Conservation (phyloP, 2,329 filamentous ascomycete genomes). For the Sphaerostilbella broomeana region DNA sequence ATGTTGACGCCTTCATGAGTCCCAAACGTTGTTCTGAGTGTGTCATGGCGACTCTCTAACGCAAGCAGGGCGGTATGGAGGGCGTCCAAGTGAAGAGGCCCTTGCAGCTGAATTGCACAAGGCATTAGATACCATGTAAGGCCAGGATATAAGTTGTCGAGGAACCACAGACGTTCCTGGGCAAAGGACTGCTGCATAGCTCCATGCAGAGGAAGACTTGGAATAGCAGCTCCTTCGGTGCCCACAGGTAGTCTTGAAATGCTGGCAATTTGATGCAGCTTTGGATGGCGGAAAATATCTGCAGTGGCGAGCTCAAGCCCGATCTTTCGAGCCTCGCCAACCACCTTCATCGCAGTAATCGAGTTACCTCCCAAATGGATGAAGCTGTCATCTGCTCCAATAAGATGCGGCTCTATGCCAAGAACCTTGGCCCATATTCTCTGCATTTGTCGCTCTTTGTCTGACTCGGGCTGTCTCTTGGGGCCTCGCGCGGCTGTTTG, state of each 20-base stretch:
- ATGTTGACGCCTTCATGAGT: constrained; percentile 5
- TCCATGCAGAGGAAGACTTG: too few species aligned
- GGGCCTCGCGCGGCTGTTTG: accelerated
- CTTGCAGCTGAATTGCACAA: constrained; percentile 5
- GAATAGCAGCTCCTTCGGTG: too few species aligned
- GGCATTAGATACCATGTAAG: constrained; percentile 11
- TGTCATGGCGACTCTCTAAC: constrained; percentile 8
- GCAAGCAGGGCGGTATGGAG: constrained; percentile 5
- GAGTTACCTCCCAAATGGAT: too few species aligned
- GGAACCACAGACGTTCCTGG: constrained; percentile 12
- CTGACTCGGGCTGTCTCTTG: not conserved
- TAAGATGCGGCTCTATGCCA: not conserved
- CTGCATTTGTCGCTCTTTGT: not conserved
- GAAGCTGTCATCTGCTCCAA: too few species aligned
- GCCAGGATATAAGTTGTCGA: constrained; percentile 10
- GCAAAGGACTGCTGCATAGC: constrained; percentile 11
- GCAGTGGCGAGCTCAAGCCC: too few species aligned
- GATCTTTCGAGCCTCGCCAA: too few species aligned
- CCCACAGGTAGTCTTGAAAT: too few species aligned
- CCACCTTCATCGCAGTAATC: too few species aligned
- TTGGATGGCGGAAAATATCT: too few species aligned
- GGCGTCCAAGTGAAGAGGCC: not conserved
- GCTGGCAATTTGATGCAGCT: too few species aligned
- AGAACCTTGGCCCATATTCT: not conserved
- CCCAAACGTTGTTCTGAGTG: constrained; percentile 10